Percentiles rank a stretch among this genome's conserved stretches.
Evolutionary conservation across 495 filamentous ascomycete species (phyloP).

Genomic region (Penicillium soppii): DNA sequence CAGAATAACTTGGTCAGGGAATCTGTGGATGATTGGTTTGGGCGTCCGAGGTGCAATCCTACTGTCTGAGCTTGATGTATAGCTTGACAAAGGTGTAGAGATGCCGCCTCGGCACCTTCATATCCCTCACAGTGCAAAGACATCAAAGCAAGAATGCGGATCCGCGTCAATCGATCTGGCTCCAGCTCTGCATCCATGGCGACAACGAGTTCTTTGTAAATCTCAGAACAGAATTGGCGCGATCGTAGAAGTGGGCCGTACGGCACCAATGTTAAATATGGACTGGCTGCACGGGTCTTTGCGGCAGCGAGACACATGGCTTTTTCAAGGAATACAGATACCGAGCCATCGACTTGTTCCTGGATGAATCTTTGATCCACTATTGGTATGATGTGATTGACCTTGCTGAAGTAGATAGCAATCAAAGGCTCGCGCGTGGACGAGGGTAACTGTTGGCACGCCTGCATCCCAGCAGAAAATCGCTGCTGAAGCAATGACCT

Average conservation of each 20-base stretch:
- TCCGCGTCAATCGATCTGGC: constrained; percentile 41
- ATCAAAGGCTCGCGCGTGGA: constrained; percentile 26
- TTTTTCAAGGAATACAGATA: constrained; percentile 39
- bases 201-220: constrained; percentile 39
- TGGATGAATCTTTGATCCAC: constrained; percentile 31
- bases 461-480: constrained; percentile 28
- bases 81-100: constrained; percentile 44
- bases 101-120: constrained; percentile 46
- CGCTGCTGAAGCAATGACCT: constrained; percentile 29
- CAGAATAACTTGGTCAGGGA: constrained; percentile 59
- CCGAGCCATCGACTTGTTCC: constrained; percentile 17
- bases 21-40: constrained; percentile 33
- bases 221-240: constrained; percentile 35
- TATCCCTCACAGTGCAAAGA: constrained; percentile 46
- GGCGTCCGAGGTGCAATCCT: constrained; percentile 58
- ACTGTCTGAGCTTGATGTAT: constrained; percentile 64
- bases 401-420: constrained; percentile 32
- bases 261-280: constrained; percentile 31
- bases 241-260: constrained; percentile 23
- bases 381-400: constrained; percentile 39
- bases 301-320: constrained; percentile 48
- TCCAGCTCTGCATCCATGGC: constrained; percentile 44
- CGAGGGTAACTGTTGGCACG: constrained; percentile 28
- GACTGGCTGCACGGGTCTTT: constrained; percentile 33
- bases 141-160: constrained; percentile 45